Evolutionary conservation across 805 yeast genomes (phyloP).

Genomic region (Yamadazyma paraphyllophila): DNA sequence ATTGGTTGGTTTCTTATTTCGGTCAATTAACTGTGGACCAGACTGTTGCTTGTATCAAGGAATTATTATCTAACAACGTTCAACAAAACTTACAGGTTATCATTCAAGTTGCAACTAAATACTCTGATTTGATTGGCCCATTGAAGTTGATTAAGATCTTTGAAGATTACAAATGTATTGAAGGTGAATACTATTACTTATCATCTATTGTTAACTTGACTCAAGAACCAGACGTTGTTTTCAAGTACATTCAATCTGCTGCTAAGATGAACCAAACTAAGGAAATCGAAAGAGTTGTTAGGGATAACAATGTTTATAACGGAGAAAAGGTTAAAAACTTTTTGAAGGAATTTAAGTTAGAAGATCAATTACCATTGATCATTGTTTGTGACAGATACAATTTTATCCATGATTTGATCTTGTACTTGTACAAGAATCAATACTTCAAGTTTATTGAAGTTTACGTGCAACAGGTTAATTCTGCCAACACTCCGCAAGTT

Average conservation of each 20-base stretch:
- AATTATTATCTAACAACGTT: constrained; percentile 72
- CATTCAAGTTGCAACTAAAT: constrained; percentile 95
- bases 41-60: constrained; percentile 80
- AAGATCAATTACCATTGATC: constrained; percentile 94
- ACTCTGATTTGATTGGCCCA: constrained; percentile 90
- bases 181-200: constrained; percentile 92
- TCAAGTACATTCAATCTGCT: constrained; percentile 94
- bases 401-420: constrained; percentile 89
- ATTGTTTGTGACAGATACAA: constrained; percentile 92
- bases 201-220: constrained; percentile 91
- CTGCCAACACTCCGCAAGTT: constrained; percentile 93
- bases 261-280: constrained; percentile 84
- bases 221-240: constrained; percentile 91
- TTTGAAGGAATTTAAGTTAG: constrained; percentile 88
- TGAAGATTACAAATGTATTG: constrained; percentile 88
- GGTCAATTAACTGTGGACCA: constrained; percentile 95
- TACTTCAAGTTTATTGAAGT: constrained; percentile 96
- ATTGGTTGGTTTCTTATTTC: constrained; percentile 90
- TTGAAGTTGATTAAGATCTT: constrained; percentile 80
- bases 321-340: constrained; percentile 98
- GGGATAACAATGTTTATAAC: constrained; percentile 90
- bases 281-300: constrained; percentile 93
- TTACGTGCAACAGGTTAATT: constrained; percentile 96
- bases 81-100: constrained; percentile 89
- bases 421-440: constrained; percentile 92